Percentiles rank a stretch among this genome's conserved stretches.
These are phyloP conservation scores for Cryptococcus deneoformans DNA, from an alignment of 1,284 basidiomycete species.

Conservation along the genomic window DNA sequence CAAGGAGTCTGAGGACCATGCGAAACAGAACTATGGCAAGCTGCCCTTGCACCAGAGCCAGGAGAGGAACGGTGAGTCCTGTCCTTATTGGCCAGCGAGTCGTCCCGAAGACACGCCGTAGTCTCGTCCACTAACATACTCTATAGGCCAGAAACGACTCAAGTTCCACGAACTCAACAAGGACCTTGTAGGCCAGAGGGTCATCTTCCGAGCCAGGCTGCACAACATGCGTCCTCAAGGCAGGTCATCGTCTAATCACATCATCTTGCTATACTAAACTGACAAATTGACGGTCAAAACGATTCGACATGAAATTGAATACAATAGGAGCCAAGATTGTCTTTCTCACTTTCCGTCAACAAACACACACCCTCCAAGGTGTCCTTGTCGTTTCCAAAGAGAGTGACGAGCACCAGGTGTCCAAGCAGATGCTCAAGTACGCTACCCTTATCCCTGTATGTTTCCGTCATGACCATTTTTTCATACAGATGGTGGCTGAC, in stretches of 20 bases:
- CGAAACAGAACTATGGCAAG: slow-evolving; percentile 82
- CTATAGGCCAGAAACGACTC: slow-evolving; percentile 53
- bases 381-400: slow-evolving; percentile 61
- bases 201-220: slow-evolving; percentile 84
- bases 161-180: slow-evolving; percentile 68
- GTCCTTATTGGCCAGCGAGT: neutral
- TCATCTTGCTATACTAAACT: neutral
- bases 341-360: slow-evolving; percentile 89
- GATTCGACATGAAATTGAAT: neutral
- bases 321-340: slow-evolving; percentile 73
- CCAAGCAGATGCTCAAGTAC: slow-evolving; percentile 99
- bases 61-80: slow-evolving; percentile 52
- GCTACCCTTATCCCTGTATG: slow-evolving; percentile 62
- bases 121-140: slow-evolving; percentile 5
- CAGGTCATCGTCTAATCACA: slow-evolving; percentile 37
- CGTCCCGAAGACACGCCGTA: neutral
- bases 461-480: neutral
- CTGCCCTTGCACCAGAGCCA: slow-evolving; percentile 92
- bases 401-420: slow-evolving; percentile 70
- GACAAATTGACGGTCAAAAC: too few species aligned
- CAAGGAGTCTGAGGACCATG: slow-evolving; percentile 75
- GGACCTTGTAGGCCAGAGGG: slow-evolving; percentile 69
- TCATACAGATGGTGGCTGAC: slow-evolving; percentile 8
- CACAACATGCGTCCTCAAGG: slow-evolving; percentile 90
- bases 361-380: slow-evolving; percentile 85